Base-by-base conservation (phyloP, 2,329 filamentous ascomycete genomes). In the Stachybotrys chartarum region DNA sequence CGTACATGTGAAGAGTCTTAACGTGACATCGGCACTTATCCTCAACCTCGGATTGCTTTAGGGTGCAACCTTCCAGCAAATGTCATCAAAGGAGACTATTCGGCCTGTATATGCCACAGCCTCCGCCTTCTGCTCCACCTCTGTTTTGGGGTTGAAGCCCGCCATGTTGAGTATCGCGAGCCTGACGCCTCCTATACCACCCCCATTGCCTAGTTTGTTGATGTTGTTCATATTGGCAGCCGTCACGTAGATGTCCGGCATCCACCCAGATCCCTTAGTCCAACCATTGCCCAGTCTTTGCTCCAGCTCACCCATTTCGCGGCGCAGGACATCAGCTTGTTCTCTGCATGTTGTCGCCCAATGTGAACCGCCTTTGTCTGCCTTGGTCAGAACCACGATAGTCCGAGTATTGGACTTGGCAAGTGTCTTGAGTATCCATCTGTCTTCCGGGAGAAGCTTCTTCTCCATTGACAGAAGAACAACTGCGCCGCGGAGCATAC, bases 301-400 rank as follows among this genome's bases (percentile, higher is more conserved):
- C 17, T 68, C 53, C 6, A 70, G 56, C 3, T 55, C 55, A 5
- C 56, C 31, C 49, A 75, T 57, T 45, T 69, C 64, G 4, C 51
- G 47, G 17, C 65, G 64, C n/a, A 74, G 55, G 32, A 59, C 57
- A 5, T 53, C 56, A 0, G 68, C 68, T 45, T 70, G 59, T 1
- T 53, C 47, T 6, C 54, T 54, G 56, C 71, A 73, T 18, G 54
- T 55, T 11, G 56, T 56, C 7, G 57, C 56, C 70, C 70, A 72
- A 1, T 52, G 60, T 11, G 62, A 62, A 32, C 64, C 67, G 48
- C 61, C 65, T 59, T 82, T 83, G 61, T 84, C 82, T 14, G 77
- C 78, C 66, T 83, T 83, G 11, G 82, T 84, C 51, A 85, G 64
- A 5, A 83, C 73, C 1, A 83, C 73, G 7, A 75, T 63, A 1